A percentile compares a stretch with the other conserved stretches of the same genome.
phyloP scores from a whole-genome alignment of 345 rosid species.

The Boechera stricta region DNA sequence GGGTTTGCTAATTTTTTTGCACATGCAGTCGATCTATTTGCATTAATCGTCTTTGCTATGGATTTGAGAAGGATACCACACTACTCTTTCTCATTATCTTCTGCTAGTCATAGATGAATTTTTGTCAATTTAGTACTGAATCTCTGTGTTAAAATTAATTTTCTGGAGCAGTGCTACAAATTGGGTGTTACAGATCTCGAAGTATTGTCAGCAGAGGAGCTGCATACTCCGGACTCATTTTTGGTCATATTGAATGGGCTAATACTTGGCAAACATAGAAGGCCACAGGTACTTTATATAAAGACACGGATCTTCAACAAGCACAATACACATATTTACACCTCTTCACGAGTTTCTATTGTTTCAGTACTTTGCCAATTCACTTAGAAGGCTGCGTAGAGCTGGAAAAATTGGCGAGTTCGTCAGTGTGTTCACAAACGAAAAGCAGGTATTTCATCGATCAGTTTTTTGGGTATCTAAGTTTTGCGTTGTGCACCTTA shows the following conservation, averaged over 20 bases:
- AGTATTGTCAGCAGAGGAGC: constrained; percentile 85
- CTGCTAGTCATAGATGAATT: constrained; percentile 10
- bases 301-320: constrained; percentile 17
- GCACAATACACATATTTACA: constrained; percentile 23
- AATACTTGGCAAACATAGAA: constrained; percentile 91
- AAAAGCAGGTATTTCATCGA: constrained; percentile 78
- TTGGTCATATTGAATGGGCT: constrained; percentile 86
- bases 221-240: constrained; percentile 80
- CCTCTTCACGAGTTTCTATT: constrained; percentile 25
- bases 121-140: constrained; percentile 8
- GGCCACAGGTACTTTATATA: constrained; percentile 73
- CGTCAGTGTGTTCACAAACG: constrained; percentile 84
- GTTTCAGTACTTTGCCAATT: constrained; percentile 67
- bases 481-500: neutral
- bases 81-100: constrained; percentile 1
- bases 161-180: constrained; percentile 69
- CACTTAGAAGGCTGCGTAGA: constrained; percentile 82
- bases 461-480: neutral
- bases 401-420: constrained; percentile 92
- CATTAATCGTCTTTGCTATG: neutral
- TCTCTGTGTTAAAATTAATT: constrained; percentile 17
- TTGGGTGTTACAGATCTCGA: constrained; percentile 90
- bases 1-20: constrained; percentile 1
- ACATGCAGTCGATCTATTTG: neutral
- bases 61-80: constrained; percentile 20